Evolutionary conservation across 371 early-diverging fungal genomes (phyloP), one percentile per base, ranked within the genome.

Genomic region (Phascolomyces articulosus): DNA sequence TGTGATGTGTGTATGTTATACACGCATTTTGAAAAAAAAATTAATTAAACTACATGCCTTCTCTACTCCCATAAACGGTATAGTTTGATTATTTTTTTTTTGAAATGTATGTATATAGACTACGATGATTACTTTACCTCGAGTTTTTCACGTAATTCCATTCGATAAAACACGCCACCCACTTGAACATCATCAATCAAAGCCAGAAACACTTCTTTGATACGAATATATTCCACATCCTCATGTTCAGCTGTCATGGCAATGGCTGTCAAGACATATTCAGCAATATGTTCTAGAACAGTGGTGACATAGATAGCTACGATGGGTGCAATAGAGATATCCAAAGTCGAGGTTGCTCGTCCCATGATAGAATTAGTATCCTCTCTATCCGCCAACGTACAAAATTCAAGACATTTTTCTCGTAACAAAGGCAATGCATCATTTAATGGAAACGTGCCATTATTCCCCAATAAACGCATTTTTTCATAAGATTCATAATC

Each of bases 271-370:
- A 88, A 70, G 6, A 87, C 65, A 66, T 87, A 84, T 41, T 88
- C 89, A 23, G 85, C 89, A 38, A 88, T 81, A 67, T 88, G 86
- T 51, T 87, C 89, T 63, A 88, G 66, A 10, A 88, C 79, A 8
- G 89, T 87, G 2, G 89, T 87, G 13, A 88, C 83, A 72, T 88
- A 88, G 58, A 88, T 88, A 47, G 87, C 87, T 20, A 88, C 79
- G 62, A 87, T 73, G 8, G 89, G 86, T 20, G 85, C 83, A 38
- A 88, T 85, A 3, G 73, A 66, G 2, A 86, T 63, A 15, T 57
- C 51, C 23, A 51, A 23, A 1, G 7, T n/a, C 23, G 51, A 44
- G 29, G 23, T 60, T 54, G 11, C 11, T 34, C n/a, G n/a, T 34
- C 34, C 34, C 18, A 27, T 63, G n/a, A 26, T 24, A 13, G 44